Evolutionary conservation across 2,329 filamentous ascomycete species (phyloP).

Genomic region (Seiridium cupressi): DNA sequence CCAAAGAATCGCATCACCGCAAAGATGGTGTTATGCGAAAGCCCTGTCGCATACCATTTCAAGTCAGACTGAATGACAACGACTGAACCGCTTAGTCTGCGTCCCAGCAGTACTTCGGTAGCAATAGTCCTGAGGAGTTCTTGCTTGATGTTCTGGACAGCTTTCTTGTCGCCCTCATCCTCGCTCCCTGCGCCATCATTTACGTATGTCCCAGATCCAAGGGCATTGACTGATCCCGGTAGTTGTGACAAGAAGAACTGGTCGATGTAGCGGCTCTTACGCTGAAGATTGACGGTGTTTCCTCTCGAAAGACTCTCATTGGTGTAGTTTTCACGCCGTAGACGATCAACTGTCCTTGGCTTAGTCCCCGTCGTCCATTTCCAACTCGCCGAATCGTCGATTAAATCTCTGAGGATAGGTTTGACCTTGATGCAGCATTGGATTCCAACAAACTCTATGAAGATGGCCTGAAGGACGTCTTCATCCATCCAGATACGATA

Average conservation of each 20-base stretch:
- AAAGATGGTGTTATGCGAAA: conserved; percentile 43
- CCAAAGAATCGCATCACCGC: conserved; percentile 42
- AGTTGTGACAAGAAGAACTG: conserved; percentile 33
- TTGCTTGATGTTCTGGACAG: conserved; percentile 32
- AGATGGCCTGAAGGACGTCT: conserved; percentile 42
- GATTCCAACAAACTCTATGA: conserved; percentile 40
- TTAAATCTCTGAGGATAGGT: conserved; percentile 19
- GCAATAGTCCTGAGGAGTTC: conserved; percentile 36
- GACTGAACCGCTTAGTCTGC: conserved; percentile 19
- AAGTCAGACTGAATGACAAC: conserved; percentile 40
- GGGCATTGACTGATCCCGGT: conserved; percentile 20
- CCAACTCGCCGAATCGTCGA: conserved; percentile 6
- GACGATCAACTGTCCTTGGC: conserved; percentile 17
- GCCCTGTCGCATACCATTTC: conserved; percentile 38
- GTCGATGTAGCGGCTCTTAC: conserved; percentile 21
- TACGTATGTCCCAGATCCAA: conserved; percentile 21
- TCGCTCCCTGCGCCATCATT: conserved; percentile 21
- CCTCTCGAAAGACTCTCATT: background rate
- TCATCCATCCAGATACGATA: conserved; percentile 45
- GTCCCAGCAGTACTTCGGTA: conserved; percentile 33
- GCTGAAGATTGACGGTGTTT: background rate
- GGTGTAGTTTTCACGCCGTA: conserved; percentile 25
- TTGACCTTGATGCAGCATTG: conserved; percentile 31
- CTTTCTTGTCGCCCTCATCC: conserved; percentile 2
- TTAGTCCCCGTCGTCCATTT: conserved; percentile 11